Conservation (phyloP, 208 protist species). For the Leishmania lainsoni region DNA sequence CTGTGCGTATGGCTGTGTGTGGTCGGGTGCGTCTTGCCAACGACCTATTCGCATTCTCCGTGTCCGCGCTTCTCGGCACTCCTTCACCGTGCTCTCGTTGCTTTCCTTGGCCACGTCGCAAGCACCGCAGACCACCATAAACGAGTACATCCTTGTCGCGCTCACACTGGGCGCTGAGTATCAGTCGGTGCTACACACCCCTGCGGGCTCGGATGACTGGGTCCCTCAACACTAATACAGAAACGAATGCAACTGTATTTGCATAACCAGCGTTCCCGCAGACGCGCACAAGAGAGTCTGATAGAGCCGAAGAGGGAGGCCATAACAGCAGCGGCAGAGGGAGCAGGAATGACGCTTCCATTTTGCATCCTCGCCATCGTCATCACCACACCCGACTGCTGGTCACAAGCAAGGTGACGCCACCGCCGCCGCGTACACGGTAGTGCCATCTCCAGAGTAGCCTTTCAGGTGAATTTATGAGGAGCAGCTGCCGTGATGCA, state of each 20-base stretch:
- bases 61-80: too few species aligned
- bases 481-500: not conserved
- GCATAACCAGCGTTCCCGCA: not conserved
- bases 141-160: conserved; percentile 6
- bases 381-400: not conserved
- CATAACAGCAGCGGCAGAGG: not conserved
- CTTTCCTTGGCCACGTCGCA: too few species aligned
- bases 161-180: conserved; percentile 15
- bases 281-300: not conserved
- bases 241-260: not conserved
- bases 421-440: conserved; percentile 10
- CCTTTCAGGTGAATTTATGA: not conserved
- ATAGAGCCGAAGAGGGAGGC: not conserved
- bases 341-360: not conserved
- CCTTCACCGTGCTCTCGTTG: too few species aligned
- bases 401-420: not conserved
- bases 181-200: not conserved
- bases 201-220: not conserved
- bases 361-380: not conserved
- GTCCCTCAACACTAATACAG: not conserved
- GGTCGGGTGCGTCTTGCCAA: not conserved
- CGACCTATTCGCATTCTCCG: too few species aligned
- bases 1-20: not conserved
- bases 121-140: not conserved
- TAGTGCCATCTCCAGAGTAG: not conserved